Evolutionary conservation across 2,329 filamentous ascomycete genomes (phyloP), one percentile per base, ranked within the genome.

Genomic region (Penicillium griseofulvum): DNA sequence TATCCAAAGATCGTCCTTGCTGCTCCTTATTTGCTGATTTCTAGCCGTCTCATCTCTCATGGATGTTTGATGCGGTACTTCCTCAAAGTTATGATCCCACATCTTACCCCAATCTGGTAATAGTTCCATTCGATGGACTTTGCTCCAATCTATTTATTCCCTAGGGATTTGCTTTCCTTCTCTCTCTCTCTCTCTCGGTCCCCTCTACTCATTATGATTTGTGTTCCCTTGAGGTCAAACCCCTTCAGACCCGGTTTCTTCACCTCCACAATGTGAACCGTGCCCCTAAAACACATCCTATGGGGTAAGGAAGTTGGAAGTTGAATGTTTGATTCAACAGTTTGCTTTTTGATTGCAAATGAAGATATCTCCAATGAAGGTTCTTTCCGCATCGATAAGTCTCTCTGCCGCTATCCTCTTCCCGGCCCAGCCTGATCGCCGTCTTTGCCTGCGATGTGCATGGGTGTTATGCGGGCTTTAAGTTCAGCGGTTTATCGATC

Each of bases 401-500:
- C 4, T 43, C 16, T 4, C 61, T 50, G 60, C 61, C 61, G 57
- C 62, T 61, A 56, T 63, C 56, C 52, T 54, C 7, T 28, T 49
- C 52, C 31, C 38, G 61, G 48, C 59, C 60, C 62, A 64, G 54
- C 56, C 29, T 55, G 62, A 64, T 63, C 57, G 53, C 49, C 63
- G 42, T 57, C 19, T 17, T 38, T 50, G 42, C 54, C 58, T 61
- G 55, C n/a, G 26, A 31, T 19, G 43, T 34, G 43, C 58, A 61
- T 56, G 62, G 54, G 67, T 69, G 65, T 70, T 68, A 70, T 71
- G 65, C 60, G 68, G 59, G 52, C 63, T 63, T 69, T 68, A 70
- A 60, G 67, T 68, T 71, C 63, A 65, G 67, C 67, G 67, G 63
- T 70, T 64, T 60, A 61, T 68, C 63, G 64, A 70, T 66, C 68